phyloP scores from a whole-genome alignment of 495 filamentous ascomycete species.

The Antarctomyces pellizariae region DNA sequence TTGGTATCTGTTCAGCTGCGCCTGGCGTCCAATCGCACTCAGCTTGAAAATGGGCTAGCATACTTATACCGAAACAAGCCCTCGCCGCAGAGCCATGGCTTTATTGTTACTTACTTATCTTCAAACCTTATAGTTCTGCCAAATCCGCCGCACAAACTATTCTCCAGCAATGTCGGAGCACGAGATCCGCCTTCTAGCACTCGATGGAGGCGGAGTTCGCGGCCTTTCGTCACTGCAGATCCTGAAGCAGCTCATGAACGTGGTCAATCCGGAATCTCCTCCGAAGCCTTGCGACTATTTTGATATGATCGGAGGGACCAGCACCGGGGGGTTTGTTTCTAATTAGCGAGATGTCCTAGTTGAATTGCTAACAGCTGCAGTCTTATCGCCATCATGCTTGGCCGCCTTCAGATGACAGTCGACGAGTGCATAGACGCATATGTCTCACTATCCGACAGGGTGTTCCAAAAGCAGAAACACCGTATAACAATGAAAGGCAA shows the following conservation, averaged over 20 bases:
- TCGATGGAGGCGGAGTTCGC: slow-evolving; percentile 32
- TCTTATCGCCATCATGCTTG: slow-evolving; percentile 30
- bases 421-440: slow-evolving; percentile 25
- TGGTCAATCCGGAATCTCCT: slow-evolving; percentile 17
- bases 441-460: slow-evolving; percentile 12
- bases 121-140: no score
- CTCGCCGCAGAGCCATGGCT: no score
- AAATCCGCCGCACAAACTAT: no score
- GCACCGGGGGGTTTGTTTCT: slow-evolving; percentile 14
- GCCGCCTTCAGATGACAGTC: slow-evolving; percentile 24
- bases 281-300: slow-evolving; percentile 27
- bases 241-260: slow-evolving; percentile 23
- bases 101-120: no score
- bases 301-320: slow-evolving; percentile 19
- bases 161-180: no score
- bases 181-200: slow-evolving; percentile 20
- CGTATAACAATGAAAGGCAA: slow-evolving; percentile 15
- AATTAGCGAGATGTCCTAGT: no score
- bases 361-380: slow-evolving; percentile 14
- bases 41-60: no score
- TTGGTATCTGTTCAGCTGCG: no score
- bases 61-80: no score
- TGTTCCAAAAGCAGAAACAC: slow-evolving; percentile 18
- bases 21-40: no score
- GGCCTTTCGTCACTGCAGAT: slow-evolving; percentile 27